Evolutionary conservation across 2,329 filamentous ascomycete species (phyloP), one percentile per base, ranked within the genome.

Genomic region (Cladosporium sp.): DNA sequence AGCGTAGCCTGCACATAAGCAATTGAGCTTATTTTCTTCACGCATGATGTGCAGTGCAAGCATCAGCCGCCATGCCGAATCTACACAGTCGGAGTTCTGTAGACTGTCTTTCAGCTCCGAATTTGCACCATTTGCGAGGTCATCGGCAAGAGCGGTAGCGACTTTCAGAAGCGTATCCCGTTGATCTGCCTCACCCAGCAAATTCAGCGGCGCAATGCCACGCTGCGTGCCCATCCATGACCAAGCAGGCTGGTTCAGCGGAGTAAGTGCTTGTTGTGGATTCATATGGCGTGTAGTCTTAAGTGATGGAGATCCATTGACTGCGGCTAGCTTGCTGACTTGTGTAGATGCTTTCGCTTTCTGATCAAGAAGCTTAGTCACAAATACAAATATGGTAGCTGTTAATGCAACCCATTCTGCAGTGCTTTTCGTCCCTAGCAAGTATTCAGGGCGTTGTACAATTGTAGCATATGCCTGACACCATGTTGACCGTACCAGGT

Each of bases 21-120:
- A 34, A n/a, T 58, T 28, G 1, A 99, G 82, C 70, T 96, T 97
- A 62, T 89, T 82, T 71, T 99, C 94, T 72, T 99, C 93, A 0
- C 89, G 82, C n/a, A 96, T 78, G 3, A 97, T 79, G 74, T 99
- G 94, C 12, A 99, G 78, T 0, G 84, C 88, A 39, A 87, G 78
- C 63, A 95, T 70, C 7, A 73, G 55, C 38, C 66, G 67, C 30
- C 63, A 58, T 37, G 61, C 67, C 14, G 54, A 22, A 12, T 22
- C 30, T 4, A 56, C 20, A 42, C 36, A 22, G 47, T 42, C 30
- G 54, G 52, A 49, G 20, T 15, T 40, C 39, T 55, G 45, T 17
- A 40, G 30, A 22, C 34, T 34, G 20, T 56, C 37, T 51, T 45
- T 9, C 22, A 49, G 12, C 45, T 49, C 47, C 12, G 22, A 50